phyloP scores from a whole-genome alignment of 768 basidiomycete genomes.

The Trametes sanguinea region DNA sequence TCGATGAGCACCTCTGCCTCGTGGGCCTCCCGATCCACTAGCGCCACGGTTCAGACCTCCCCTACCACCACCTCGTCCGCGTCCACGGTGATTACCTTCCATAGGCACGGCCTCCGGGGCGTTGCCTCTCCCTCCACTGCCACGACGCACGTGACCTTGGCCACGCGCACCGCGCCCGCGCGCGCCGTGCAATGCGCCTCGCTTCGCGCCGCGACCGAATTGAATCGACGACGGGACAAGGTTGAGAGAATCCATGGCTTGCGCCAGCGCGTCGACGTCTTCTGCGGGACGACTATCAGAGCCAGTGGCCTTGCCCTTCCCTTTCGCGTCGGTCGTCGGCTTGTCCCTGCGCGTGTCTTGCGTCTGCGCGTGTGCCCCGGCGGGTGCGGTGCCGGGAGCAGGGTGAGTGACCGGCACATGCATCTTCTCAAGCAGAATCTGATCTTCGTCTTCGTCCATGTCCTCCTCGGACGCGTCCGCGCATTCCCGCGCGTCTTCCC shows the following conservation, averaged over 20 bases:
- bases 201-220: slow-evolving; percentile 65
- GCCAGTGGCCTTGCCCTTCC: neutral
- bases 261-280: slow-evolving; percentile 50
- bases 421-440: slow-evolving; percentile 16
- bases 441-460: slow-evolving; percentile 18
- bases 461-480: slow-evolving; percentile 2
- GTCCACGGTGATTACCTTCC: neutral
- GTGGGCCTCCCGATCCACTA: neutral
- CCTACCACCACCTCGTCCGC: neutral
- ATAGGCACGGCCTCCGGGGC: neutral
- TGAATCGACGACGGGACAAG: slow-evolving; percentile 70
- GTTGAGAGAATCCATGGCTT: slow-evolving; percentile 48
- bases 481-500: neutral
- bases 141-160: slow-evolving; percentile 5
- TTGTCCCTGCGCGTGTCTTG: neutral
- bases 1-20: slow-evolving; percentile 4
- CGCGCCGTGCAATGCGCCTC: slow-evolving; percentile 11
- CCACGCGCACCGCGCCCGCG: slow-evolving; percentile 1
- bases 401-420: neutral
- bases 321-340: slow-evolving; percentile 25
- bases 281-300: slow-evolving; percentile 1
- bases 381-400: slow-evolving; percentile 17
- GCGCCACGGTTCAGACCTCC: neutral
- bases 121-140: neutral
- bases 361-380: slow-evolving; percentile 12